A percentile compares a stretch with the other conserved stretches of the same genome.
Conservation (phyloP, 768 basidiomycete species). For the Mycena sanguinolenta region DNA sequence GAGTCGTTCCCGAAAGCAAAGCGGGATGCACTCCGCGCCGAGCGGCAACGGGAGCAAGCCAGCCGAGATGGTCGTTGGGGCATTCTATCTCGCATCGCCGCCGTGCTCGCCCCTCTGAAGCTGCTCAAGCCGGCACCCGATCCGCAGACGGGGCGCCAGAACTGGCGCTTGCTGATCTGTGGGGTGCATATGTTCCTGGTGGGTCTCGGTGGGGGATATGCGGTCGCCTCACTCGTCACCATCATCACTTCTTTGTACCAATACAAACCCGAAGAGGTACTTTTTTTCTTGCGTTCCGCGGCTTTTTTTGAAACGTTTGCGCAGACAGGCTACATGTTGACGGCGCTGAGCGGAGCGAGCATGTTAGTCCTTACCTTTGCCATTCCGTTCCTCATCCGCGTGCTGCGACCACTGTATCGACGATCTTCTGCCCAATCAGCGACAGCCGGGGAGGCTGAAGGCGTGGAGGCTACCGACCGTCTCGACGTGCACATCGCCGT, state of each 20-base stretch:
- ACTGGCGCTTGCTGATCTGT: conserved; percentile 48
- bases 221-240: conserved; percentile 36
- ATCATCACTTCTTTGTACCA: conserved; percentile 42
- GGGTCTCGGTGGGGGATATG: conserved; percentile 34
- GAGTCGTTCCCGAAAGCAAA: conserved; percentile 47
- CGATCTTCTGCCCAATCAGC: not conserved
- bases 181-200: conserved; percentile 43
- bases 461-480: conserved; percentile 37
- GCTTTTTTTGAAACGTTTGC: not conserved
- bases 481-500: conserved; percentile 47
- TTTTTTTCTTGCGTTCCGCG: not conserved
- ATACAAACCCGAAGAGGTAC: conserved; percentile 45
- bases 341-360: conserved; percentile 33
- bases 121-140: conserved; percentile 38
- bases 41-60: conserved; percentile 9
- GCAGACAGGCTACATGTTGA: conserved; percentile 46
- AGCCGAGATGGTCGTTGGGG: not conserved
- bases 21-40: conserved; percentile 33
- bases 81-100: not conserved
- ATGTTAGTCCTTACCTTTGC: conserved; percentile 37
- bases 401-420: conserved; percentile 44
- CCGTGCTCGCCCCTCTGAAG: conserved; percentile 43
- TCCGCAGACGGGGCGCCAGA: conserved; percentile 37
- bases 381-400: conserved; percentile 41
- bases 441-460: not conserved